Base-by-base conservation (phyloP, 2,329 filamentous ascomycete genomes). In the Fusarium chuoi region DNA sequence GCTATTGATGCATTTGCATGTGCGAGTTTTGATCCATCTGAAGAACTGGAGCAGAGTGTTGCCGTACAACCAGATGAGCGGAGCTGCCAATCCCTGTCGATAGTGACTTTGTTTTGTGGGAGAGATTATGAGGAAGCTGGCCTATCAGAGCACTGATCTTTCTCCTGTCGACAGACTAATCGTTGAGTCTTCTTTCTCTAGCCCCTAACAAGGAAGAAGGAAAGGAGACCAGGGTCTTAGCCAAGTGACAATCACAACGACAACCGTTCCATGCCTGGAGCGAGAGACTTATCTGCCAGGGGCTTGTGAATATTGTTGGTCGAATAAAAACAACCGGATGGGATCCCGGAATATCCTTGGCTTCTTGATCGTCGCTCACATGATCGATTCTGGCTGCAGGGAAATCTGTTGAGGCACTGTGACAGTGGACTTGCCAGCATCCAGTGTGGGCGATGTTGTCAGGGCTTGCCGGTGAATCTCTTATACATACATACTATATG, bases 331-430 rank as follows among this genome's bases (percentile, higher is more conserved):
- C 24, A 30, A 28, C 30, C 24, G 26, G 51, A 26, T 36, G 24
- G 22, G 33, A 44, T 33, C n/a, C 28, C n/a, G 46, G 30, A 57
- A 57, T 57, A 41, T 22, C 38, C 28, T 39, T 60, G 55, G 51
- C 52, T 67, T 62, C 52, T 54, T 62, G 66, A 45, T 55, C 51
- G 41, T 48, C 52, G 62, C 74, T 77, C 76, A 76, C 76, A 78
- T 78, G 76, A 78, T 67, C 67, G 49, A 44, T 49, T 38, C 52
- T 49, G 65, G 68, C 73, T 78, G 76, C 75, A 76, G 63, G 75
- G 70, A 60, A 68, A 64, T 58, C 44, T 30, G 44, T 46, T 39
- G 44, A 62, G n/a, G 56, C 48, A 55, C 49, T 45, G 39, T 28
- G 33, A 24, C 48, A 41, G 41, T 56, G 44, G 57, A 36, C 33